Conservation (phyloP, 1,284 basidiomycete genomes). For the Abortiporus biennis region DNA sequence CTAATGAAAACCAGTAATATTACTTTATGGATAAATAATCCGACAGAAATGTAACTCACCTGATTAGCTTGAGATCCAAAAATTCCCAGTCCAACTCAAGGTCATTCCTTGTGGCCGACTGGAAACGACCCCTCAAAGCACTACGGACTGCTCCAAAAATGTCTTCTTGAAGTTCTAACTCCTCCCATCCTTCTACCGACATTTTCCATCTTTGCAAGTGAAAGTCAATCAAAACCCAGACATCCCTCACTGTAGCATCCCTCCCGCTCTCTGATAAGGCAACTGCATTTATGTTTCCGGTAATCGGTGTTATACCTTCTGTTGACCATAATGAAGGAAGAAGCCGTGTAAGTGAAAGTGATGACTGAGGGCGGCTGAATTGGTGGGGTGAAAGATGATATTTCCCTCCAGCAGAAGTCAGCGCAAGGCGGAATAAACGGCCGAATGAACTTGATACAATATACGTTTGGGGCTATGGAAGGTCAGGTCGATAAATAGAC, state of each 20-base stretch:
- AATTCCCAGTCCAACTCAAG: conserved; percentile 58
- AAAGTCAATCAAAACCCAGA: conserved; percentile 65
- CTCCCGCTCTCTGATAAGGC: conserved; percentile 38
- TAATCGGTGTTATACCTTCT: conserved; percentile 20
- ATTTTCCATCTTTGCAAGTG: conserved; percentile 64
- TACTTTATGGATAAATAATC: conserved; percentile 1
- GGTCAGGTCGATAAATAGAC: background rate
- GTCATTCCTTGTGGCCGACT: conserved; percentile 31
- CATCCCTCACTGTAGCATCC: conserved; percentile 34
- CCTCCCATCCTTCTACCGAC: conserved; percentile 62
- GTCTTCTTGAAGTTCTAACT: conserved; percentile 49
- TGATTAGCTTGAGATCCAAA: conserved; percentile 58
- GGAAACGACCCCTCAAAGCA: conserved; percentile 39
- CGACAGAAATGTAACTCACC: conserved; percentile 31
- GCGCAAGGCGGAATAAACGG: conserved; percentile 53
- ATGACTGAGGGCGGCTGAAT: conserved; percentile 52
- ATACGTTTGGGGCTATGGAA: conserved; percentile 52
- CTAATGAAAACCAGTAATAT: conserved; percentile 8
- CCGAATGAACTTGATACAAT: conserved; percentile 64
- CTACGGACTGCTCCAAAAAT: conserved; percentile 35
- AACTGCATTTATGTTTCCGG: conserved; percentile 57
- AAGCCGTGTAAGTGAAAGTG: conserved; percentile 51
- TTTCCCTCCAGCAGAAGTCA: conserved; percentile 64
- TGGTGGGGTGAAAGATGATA: conserved; percentile 48
- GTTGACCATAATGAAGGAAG: conserved; percentile 50